Evolutionary conservation across 257 asterid species (phyloP), one percentile per base, ranked within the genome.

Genomic region (Plectranthus barbatus): DNA sequence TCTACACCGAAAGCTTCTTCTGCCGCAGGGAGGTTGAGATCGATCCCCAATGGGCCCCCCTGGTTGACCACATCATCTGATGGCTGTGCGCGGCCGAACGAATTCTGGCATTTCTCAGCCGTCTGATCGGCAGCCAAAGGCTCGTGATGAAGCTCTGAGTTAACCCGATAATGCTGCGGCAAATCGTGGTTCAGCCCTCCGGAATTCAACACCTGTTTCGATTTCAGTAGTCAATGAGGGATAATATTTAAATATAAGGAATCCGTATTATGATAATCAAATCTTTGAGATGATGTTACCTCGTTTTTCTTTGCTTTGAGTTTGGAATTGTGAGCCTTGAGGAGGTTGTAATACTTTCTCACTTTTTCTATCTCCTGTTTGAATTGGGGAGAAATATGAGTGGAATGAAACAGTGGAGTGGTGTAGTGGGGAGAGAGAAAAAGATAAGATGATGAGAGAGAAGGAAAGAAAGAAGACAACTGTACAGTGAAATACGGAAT

Each of bases 341-440:
- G 62, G 1, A 61, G 45, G 21, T 66, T 21, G 67, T 46, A 62
- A 54, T 42, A 44, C 9, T 50, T 79, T 60, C n/a, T 76, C 71
- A 68, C 81, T 14, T 72, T 81, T 62, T 74, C 74, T 4, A 81
- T 17, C 52, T 76, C 80, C 93, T 82, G 81, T 69, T 48, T 11
- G 47, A 45, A 60, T 63, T 70, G 8, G 26, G 6, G 5, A 39
- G 41, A 20, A 39, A 15, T 4, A 2, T 1, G 34, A 70, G 39
- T 46, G 6, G 44, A 15, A 58, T 31, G 37, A 4, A 52, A 41
- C 23, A 64, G 57, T 7, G 1, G 18, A 4, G 9, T 9, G 15
- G 3, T 7, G 40, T 12, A 20, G 0, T 11, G 8, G 13, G 20
- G 9, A 34, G 36, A 17, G 29, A 66, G 36, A 3, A 13, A 19